A percentile compares a stretch with the other conserved stretches of the same genome.
phyloP scores from a whole-genome alignment of 1,284 basidiomycete species.

The Phlebopus sp. region DNA sequence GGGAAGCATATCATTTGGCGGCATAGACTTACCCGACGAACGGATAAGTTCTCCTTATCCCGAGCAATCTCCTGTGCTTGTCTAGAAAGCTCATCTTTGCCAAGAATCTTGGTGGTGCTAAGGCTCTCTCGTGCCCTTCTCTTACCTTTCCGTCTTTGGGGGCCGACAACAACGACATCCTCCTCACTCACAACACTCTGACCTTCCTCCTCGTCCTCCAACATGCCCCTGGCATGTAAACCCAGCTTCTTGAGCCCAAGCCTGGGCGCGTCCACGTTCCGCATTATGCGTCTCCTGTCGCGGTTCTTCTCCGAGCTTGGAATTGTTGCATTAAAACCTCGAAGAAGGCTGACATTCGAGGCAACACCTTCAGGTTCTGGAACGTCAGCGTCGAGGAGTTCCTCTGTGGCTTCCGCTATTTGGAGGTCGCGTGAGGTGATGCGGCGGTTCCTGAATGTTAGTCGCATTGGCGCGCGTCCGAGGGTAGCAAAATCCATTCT shows the following conservation, averaged over 20 bases:
- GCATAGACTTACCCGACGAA: conserved; percentile 68
- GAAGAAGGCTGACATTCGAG: conserved; percentile 70
- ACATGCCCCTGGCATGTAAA: conserved; percentile 71
- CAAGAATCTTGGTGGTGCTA: conserved; percentile 67
- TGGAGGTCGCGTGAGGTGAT: conserved; percentile 81
- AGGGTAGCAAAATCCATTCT: conserved; percentile 68
- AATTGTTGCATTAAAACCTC: conserved; percentile 90
- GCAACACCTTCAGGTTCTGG: conserved; percentile 65
- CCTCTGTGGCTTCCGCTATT: conserved; percentile 79
- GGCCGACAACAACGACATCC: conserved; percentile 58
- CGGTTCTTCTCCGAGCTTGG: conserved; percentile 81
- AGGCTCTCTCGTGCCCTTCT: conserved; percentile 64
- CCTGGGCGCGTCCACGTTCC: conserved; percentile 76
- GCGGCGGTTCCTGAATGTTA: conserved; percentile 61
- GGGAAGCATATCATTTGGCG: conserved; percentile 5
- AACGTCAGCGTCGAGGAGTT: conserved; percentile 69
- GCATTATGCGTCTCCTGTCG: conserved; percentile 69
- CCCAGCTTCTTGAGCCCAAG: conserved; percentile 79
- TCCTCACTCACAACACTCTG: conserved; percentile 66
- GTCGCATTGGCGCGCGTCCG: conserved; percentile 67
- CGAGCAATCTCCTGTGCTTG: conserved; percentile 82
- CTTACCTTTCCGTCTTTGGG: conserved; percentile 51
- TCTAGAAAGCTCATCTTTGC: conserved; percentile 76
- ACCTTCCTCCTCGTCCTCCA: conserved; percentile 53
- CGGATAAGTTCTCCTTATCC: conserved; percentile 88